Evolutionary conservation across 352 stramenopile species (phyloP), one percentile per base, ranked within the genome.

Genomic region (Pythium graminicola): DNA sequence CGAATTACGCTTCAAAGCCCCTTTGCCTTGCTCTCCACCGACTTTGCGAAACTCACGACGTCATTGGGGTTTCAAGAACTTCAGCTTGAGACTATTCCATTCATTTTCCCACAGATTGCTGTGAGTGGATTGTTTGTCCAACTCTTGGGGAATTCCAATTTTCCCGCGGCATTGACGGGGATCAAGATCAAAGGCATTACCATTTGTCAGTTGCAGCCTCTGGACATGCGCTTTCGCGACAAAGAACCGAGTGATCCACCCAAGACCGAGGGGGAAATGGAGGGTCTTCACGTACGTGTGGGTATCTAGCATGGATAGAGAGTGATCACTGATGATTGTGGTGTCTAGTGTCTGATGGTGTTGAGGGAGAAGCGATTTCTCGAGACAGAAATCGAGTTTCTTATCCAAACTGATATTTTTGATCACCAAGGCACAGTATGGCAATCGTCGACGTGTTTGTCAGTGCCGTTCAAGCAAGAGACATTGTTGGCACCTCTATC

Each of bases 41-140:
- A 93, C 63, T 90, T 93, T 60, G 75, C 82, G 41, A 85, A 87
- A 53, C 68, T 93, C n/a, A 75, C 78, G 36, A 87, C 77, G 26
- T 85, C 79, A 51, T 55, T 93, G 33, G 81, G 79, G 54, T 73
- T 86, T 51, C 60, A 71, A 38, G 69, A 76, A 54, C 66, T 86
- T 27, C 56, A 73, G 50, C 67, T 93, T 36, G 77, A 88, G 60
- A 69, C 79, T 16, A 62, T 93, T 20, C 79, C 82, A 44, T 86
- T 88, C 60, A 66, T 90, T 17, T 83, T 90, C 41, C 82, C 82
- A 24, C 82, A 93, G 50, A 60, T 86, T 32, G 72, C 73, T 0
- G 52, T 66, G 19, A 81, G 79, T 23, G 77, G 76, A 17, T 49
- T 93, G 36, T 72, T 93, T 35, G 50, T 93, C 43, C 82, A 93